phyloP scores from a whole-genome alignment of 2,329 filamentous ascomycete genomes.

The Ceratocystis harringtonii region DNA sequence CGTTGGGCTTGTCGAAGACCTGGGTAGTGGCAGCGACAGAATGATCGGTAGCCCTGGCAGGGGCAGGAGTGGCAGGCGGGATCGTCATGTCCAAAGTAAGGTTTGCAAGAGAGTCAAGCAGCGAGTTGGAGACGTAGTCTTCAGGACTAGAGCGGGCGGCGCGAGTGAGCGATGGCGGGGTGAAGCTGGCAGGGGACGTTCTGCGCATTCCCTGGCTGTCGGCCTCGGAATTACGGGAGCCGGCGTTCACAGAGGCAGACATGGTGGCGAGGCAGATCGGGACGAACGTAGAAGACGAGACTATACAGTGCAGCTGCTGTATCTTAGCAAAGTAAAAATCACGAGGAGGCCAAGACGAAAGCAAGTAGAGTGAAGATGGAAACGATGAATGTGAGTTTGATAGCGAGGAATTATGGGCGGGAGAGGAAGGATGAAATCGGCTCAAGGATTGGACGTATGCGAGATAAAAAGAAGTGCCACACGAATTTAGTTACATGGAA shows the following conservation, averaged over 20 bases:
- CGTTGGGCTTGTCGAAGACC: slow-evolving; percentile 13
- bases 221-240: not conserved
- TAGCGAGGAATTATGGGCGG: not conserved
- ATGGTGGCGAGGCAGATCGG: not conserved
- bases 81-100: not conserved
- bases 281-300: not conserved
- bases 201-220: not conserved
- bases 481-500: not conserved
- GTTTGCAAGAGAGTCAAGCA: slow-evolving; percentile 43
- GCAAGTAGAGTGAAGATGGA: not conserved
- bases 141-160: slow-evolving; percentile 57
- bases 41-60: slow-evolving; percentile 18
- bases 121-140: slow-evolving; percentile 54
- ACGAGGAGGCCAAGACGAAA: not conserved
- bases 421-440: not conserved
- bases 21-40: not conserved
- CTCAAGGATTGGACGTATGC: not conserved
- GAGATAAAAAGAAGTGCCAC: not conserved
- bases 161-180: slow-evolving; percentile 40
- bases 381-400: not conserved
- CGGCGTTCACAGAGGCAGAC: not conserved
- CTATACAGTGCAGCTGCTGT: not conserved
- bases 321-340: not conserved
- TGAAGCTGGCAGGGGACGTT: slow-evolving; percentile 25
- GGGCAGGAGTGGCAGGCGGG: slow-evolving; percentile 16